Conservation (phyloP, 257 asterid species). For the Agastache rugosa region DNA sequence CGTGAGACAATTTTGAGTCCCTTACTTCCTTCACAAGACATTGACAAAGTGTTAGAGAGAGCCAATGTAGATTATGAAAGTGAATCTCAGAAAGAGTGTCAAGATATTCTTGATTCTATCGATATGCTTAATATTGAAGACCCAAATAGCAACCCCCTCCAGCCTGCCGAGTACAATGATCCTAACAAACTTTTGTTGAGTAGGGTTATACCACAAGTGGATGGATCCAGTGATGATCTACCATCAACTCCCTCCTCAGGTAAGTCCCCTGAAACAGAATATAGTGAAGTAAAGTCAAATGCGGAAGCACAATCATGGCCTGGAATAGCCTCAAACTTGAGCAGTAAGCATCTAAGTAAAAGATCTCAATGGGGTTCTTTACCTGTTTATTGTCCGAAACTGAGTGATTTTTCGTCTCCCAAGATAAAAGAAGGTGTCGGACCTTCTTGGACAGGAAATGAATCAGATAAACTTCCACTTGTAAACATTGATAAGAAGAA, state of each 20-base stretch:
- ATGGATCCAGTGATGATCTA: slow-evolving; percentile 74
- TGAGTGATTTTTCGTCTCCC: slow-evolving; percentile 45
- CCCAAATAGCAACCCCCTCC: slow-evolving; percentile 40
- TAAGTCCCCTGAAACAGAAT: slow-evolving; percentile 47
- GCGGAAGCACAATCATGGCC: slow-evolving; percentile 36
- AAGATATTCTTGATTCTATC: slow-evolving; percentile 94
- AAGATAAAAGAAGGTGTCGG: slow-evolving; percentile 39
- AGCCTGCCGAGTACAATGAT: slow-evolving; percentile 38
- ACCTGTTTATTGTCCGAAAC: slow-evolving; percentile 60
- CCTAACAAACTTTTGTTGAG: slow-evolving; percentile 42
- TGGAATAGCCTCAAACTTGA: slow-evolving; percentile 44
- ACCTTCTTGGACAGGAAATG: slow-evolving; percentile 43
- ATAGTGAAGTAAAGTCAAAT: slow-evolving; percentile 43
- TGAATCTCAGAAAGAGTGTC: slow-evolving; percentile 96
- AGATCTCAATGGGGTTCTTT: slow-evolving; percentile 75
- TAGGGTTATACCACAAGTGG: slow-evolving; percentile 75
- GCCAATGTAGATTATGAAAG: slow-evolving; percentile 81
- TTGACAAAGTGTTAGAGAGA: slow-evolving; percentile 74
- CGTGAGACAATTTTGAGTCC: slow-evolving; percentile 80
- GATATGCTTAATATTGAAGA: slow-evolving; percentile 57
- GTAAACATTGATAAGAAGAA: slow-evolving; percentile 41
- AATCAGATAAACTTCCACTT: slow-evolving; percentile 41
- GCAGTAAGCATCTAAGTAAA: slow-evolving; percentile 51
- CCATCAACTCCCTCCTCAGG: slow-evolving; percentile 45
- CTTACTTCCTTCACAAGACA: slow-evolving; percentile 67